A percentile compares a stretch with the other conserved stretches of the same genome.
Evolutionary conservation across 306 rosid species (phyloP).

Genomic region (Canavalia ensiformis): DNA sequence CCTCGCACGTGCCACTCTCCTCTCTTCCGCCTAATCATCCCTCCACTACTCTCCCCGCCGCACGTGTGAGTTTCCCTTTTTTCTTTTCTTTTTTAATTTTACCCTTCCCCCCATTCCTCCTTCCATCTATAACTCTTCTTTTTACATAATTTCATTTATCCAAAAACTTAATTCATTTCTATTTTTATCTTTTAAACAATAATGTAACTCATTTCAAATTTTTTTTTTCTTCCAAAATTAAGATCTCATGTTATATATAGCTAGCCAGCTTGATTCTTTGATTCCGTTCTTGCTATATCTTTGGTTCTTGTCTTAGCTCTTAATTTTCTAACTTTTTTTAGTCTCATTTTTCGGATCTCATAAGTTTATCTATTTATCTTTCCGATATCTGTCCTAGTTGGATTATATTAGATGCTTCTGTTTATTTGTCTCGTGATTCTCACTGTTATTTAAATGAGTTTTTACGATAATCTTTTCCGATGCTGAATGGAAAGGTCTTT

Average conservation of each 20-base stretch:
- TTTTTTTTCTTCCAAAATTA: background rate
- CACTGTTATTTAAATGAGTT: constrained; percentile 23
- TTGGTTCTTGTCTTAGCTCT: background rate
- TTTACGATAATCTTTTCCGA: constrained; percentile 27
- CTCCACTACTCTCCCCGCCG: constrained; percentile 43
- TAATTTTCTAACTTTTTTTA: background rate
- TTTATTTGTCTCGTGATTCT: constrained; percentile 37
- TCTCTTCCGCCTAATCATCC: background rate
- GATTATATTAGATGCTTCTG: constrained; percentile 4
- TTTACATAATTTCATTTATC: no score
- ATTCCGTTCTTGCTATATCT: background rate
- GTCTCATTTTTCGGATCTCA: constrained; percentile 38
- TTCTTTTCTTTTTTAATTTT: no score
- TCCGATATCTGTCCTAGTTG: background rate
- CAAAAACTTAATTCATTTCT: no score
- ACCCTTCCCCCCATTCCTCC: no score
- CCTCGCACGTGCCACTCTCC: constrained; percentile 60
- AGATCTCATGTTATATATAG: background rate
- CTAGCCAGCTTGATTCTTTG: background rate
- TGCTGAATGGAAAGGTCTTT: constrained; percentile 14
- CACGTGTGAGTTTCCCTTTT: constrained; percentile 69
- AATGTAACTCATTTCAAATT: background rate
- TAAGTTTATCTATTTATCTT: background rate
- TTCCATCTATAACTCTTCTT: no score
- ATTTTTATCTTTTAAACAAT: no score